Conservation (phyloP, 805 yeast genomes). For the Cyberlindnera mycetangii region DNA sequence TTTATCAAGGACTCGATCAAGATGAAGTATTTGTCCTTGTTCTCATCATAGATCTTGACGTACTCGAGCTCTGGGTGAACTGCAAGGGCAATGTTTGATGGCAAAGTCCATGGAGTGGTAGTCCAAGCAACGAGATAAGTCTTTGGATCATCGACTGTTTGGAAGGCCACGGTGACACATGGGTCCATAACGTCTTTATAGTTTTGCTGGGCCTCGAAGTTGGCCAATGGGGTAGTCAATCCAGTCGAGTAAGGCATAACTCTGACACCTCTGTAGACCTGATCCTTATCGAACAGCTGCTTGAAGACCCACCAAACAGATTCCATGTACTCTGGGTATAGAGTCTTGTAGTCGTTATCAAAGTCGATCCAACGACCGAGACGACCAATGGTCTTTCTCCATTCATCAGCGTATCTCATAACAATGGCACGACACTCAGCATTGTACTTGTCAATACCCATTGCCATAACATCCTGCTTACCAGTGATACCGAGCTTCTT, state of each 20-base stretch:
- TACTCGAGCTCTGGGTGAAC: constrained; percentile 91
- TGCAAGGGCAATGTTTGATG: constrained; percentile 88
- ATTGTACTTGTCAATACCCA: constrained; percentile 94
- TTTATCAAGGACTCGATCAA: constrained; percentile 79
- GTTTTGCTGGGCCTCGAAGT: constrained; percentile 97
- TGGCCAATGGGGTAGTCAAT: constrained; percentile 91
- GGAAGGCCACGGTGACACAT: constrained; percentile 90
- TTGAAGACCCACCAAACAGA: constrained; percentile 99
- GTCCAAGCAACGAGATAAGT: constrained; percentile 96
- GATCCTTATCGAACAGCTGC: constrained; percentile 77
- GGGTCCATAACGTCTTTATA: constrained; percentile 98
- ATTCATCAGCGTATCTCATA: constrained; percentile 93
- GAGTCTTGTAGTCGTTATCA: constrained; percentile 96
- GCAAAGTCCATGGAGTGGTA: constrained; percentile 99
- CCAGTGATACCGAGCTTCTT: constrained; percentile 91
- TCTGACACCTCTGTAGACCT: constrained; percentile 91
- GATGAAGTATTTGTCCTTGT: constrained; percentile 74
- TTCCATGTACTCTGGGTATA: constrained; percentile 96
- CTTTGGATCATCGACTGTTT: constrained; percentile 72
- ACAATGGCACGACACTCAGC: constrained; percentile 95
- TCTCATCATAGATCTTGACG: constrained; percentile 89
- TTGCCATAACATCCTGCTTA: constrained; percentile 88
- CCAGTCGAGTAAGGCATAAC: constrained; percentile 99
- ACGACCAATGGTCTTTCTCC: constrained; percentile 92
- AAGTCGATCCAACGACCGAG: constrained; percentile 99